Conservation (phyloP, 257 asterid genomes). For the Ocimum tenuiflorum region DNA sequence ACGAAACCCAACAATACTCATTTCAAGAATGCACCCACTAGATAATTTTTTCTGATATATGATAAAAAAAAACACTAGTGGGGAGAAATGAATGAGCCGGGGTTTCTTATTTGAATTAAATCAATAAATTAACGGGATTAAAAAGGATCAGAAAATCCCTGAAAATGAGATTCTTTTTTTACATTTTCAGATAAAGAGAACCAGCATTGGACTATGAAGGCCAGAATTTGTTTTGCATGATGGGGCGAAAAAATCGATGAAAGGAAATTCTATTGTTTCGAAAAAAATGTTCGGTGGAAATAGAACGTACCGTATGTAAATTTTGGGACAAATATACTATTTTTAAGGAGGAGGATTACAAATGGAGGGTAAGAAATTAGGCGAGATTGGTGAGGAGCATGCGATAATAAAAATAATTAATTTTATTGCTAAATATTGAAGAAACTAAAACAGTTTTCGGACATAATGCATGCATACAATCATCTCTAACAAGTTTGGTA, state of each 20-base stretch:
- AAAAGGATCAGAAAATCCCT: constrained; percentile 3
- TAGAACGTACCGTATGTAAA: not conserved
- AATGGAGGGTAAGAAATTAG: constrained; percentile 18
- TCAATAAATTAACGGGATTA: constrained; percentile 6
- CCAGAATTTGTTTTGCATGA: constrained; percentile 18
- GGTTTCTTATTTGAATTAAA: not conserved
- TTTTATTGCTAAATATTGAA: too few species aligned
- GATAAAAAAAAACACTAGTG: not conserved
- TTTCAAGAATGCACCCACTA: constrained; percentile 11
- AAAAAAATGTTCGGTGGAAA: not conserved
- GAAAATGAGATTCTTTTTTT: constrained; percentile 2
- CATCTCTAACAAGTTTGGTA: too few species aligned
- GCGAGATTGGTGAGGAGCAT: too few species aligned
- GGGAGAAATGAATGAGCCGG: not conserved
- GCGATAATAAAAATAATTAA: too few species aligned
- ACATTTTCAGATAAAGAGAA: constrained; percentile 16
- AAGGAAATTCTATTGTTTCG: not conserved
- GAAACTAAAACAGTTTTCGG: too few species aligned
- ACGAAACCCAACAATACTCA: constrained; percentile 13
- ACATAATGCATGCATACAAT: too few species aligned
- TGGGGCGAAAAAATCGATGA: constrained; percentile 10
- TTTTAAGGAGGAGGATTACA: not conserved
- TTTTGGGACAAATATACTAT: not conserved
- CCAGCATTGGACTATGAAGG: constrained; percentile 19
- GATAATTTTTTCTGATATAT: not conserved